Evolutionary conservation across 2,329 filamentous ascomycete genomes (phyloP), one percentile per base, ranked within the genome.

Genomic region (Knufia fluminis): DNA sequence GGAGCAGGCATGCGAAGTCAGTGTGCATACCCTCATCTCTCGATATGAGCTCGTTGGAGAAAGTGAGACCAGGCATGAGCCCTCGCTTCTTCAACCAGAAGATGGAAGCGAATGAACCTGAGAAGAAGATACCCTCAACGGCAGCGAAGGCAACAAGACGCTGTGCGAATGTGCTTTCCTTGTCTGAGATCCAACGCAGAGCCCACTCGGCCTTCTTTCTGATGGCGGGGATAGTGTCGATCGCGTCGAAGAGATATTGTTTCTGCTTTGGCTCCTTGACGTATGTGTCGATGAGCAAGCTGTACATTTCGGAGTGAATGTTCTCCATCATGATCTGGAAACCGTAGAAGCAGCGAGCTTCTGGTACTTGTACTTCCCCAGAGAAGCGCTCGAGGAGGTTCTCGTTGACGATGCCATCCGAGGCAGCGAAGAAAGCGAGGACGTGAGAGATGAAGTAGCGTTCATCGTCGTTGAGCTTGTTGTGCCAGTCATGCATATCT

Each of bases 301-400:
- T 97, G 80, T 98, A 98, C 48, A 92, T 98, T 76, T 98, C 92
- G 14, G 92, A 96, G 79, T 98, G 92, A 64, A 98, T 95, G 75
- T 98, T 98, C 79, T 98, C 92, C 87, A 98, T 97, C 92, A 98
- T 98, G 76, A 97, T 97, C 76, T 98, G 92, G 80, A 98, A 98
- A 57, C 92, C 92, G 71, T 98, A 98, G 79, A 98, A 98, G 82
- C 92, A 98, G 64, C 92, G 89, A 57, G 92, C 92, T 74, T 98
- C 92, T 9, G 92, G 91, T 52, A 97, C 83, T 74, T 98, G 92
- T 24, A 98, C 91, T 72, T 98, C 92, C 58, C 80, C 83, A 64
- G 87, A 94, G 82, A 98, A 98, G 56, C 92, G 87, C 80, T 97
- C 90, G 53, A 98, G 83, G 20, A 98, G 78, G 77, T 98, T 98